phyloP scores from a whole-genome alignment of 805 yeast species.

The Starmerella roubikii region DNA sequence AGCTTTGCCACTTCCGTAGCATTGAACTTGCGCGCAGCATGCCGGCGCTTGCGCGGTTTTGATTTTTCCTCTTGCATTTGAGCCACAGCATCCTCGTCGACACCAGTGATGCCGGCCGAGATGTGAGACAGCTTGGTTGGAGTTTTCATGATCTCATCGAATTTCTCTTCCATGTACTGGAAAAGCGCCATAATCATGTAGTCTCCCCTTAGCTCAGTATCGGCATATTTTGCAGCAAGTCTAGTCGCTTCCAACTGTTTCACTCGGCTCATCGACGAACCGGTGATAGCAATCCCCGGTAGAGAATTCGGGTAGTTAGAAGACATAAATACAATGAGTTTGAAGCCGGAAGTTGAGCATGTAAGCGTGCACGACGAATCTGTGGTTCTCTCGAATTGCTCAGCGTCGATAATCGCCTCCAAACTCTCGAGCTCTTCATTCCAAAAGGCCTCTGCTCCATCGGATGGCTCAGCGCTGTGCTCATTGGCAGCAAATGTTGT shows the following conservation, averaged over 20 bases:
- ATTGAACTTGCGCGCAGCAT: constrained; percentile 19
- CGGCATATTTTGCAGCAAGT: constrained; percentile 24
- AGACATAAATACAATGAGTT: constrained; percentile 32
- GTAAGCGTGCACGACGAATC: constrained; percentile 6
- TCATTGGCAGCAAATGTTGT: constrained; percentile 14
- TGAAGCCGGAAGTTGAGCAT: constrained; percentile 6
- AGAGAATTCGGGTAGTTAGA: constrained; percentile 46
- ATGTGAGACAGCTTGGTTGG: constrained; percentile 57
- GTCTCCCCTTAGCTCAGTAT: constrained; percentile 41
- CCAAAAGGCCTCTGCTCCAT: constrained; percentile 37
- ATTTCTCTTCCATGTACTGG: constrained; percentile 65
- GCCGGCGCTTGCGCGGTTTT: neutral
- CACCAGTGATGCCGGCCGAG: constrained; percentile 23
- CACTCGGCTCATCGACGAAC: constrained; percentile 22
- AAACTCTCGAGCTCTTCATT: constrained; percentile 60
- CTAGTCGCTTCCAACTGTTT: constrained; percentile 26
- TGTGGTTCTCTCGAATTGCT: constrained; percentile 17
- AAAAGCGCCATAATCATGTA: constrained; percentile 52
- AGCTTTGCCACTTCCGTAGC: constrained; percentile 26
- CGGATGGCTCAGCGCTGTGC: neutral
- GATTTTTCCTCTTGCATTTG: constrained; percentile 1
- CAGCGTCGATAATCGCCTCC: constrained; percentile 41
- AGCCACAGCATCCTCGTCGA: constrained; percentile 13
- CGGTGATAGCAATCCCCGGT: constrained; percentile 53
- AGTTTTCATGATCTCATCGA: constrained; percentile 42